Evolutionary conservation across 1,139 yeast genomes (phyloP).

Genomic region (Ogataea hybrid): DNA sequence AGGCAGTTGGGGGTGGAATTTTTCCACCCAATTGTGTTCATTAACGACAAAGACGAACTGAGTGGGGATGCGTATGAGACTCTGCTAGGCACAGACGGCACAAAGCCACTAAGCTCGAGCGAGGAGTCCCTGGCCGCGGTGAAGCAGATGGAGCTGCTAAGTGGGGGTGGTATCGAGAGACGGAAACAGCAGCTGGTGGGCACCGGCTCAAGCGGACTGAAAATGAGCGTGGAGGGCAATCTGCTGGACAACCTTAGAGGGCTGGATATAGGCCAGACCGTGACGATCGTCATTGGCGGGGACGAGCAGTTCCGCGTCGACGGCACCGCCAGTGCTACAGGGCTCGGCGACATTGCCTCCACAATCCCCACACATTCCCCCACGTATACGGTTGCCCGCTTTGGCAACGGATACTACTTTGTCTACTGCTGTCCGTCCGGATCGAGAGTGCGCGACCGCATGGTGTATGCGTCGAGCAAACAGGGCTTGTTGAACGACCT

Average conservation of each 20-base stretch:
- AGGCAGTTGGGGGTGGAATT: constrained; percentile 61
- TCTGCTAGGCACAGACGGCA: constrained; percentile 37
- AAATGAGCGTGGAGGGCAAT: constrained; percentile 26
- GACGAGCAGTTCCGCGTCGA: constrained; percentile 14
- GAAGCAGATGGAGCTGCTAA: constrained; percentile 37
- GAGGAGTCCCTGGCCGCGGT: constrained; percentile 53
- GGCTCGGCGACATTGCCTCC: constrained; percentile 6
- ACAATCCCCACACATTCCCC: constrained; percentile 23
- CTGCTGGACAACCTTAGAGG: constrained; percentile 18
- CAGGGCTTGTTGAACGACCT: constrained; percentile 60
- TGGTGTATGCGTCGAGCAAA: constrained; percentile 88
- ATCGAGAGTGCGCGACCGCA: constrained; percentile 84
- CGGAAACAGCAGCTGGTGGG: constrained; percentile 26
- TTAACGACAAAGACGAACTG: constrained; percentile 66
- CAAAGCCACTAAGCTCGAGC: constrained; percentile 56
- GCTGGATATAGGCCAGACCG: constrained; percentile 35
- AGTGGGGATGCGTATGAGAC: constrained; percentile 46
- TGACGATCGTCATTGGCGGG: constrained; percentile 23
- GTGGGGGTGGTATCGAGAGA: constrained; percentile 25
- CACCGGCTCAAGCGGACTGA: constrained; percentile 23
- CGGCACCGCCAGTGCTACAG: constrained; percentile 1
- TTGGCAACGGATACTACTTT: constrained; percentile 44
- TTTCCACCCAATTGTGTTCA: constrained; percentile 48
- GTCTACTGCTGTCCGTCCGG: constrained; percentile 90
- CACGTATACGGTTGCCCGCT: constrained; percentile 60